Percentiles rank a stretch among this genome's conserved stretches.
Evolutionary conservation across 2,329 filamentous ascomycete species (phyloP).

Genomic region (Penicillium capsulatum): DNA sequence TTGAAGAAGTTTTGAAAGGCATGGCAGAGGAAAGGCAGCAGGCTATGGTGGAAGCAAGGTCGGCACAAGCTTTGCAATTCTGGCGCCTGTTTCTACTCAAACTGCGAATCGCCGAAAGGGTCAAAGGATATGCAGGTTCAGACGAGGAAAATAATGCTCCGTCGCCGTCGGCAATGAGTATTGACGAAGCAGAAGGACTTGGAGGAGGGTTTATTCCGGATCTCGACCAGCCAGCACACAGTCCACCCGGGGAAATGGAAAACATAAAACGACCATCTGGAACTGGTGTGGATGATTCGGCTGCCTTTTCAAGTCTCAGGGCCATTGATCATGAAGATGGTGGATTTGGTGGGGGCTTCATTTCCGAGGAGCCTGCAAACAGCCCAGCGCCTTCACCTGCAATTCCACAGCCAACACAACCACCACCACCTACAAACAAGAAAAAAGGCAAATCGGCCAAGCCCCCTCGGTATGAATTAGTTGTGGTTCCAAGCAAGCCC

Average conservation of each 20-base stretch:
- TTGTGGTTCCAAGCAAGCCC: slow-evolving; percentile 26
- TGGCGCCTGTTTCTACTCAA: slow-evolving; percentile 61
- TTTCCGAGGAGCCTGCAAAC: slow-evolving; percentile 11
- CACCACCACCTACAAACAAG: neutral
- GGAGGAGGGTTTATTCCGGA: slow-evolving; percentile 42
- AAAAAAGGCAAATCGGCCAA: slow-evolving; percentile 5
- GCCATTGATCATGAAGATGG: slow-evolving; percentile 1
- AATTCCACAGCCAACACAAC: neutral
- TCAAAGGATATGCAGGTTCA: slow-evolving; percentile 55
- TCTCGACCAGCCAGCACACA: slow-evolving; percentile 15
- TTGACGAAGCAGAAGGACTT: slow-evolving; percentile 22
- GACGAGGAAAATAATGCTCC: slow-evolving; percentile 36
- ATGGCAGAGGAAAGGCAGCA: slow-evolving; percentile 64
- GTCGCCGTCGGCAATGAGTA: slow-evolving; percentile 35
- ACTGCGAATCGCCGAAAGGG: slow-evolving; percentile 66
- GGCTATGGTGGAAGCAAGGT: slow-evolving; percentile 55
- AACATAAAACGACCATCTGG: no score
- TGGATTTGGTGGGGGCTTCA: slow-evolving; percentile 20
- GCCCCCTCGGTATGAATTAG: slow-evolving; percentile 26
- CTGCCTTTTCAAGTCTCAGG: neutral
- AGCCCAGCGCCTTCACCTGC: no score
- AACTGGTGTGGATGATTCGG: neutral
- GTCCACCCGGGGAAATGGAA: neutral
- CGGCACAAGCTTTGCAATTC: slow-evolving; percentile 48
- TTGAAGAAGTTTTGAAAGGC: slow-evolving; percentile 64